Conservation (phyloP, 2,329 filamentous ascomycete species). For the Paradendryphiella salina region DNA sequence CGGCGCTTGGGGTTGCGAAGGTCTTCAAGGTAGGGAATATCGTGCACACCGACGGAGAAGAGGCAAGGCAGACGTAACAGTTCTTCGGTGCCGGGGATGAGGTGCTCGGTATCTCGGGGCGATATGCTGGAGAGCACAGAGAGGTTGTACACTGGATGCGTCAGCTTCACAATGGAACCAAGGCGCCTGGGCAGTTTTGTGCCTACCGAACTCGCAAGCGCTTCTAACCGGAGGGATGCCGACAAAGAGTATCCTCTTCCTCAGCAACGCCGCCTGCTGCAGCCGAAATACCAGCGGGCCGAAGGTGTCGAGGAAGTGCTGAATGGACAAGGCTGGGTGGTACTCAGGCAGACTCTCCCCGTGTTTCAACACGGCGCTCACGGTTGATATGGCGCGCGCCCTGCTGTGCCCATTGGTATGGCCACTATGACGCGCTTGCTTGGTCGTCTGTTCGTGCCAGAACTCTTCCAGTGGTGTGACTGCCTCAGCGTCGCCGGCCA, state of each 20-base stretch:
- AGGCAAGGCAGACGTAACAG: slow-evolving; percentile 72
- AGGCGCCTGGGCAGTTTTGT: background rate
- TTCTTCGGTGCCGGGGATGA: slow-evolving; percentile 65
- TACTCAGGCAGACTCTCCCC: slow-evolving; percentile 72
- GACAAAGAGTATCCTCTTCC: slow-evolving; percentile 86
- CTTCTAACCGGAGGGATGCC: slow-evolving; percentile 82
- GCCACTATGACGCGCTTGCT: background rate
- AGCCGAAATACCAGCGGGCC: slow-evolving; percentile 91
- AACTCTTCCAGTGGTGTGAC: slow-evolving; percentile 72
- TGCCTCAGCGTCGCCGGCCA: slow-evolving; percentile 67
- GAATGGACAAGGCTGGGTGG: slow-evolving; percentile 85
- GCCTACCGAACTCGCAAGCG: slow-evolving; percentile 83
- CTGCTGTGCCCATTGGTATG: slow-evolving; percentile 30
- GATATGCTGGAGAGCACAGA: slow-evolving; percentile 92
- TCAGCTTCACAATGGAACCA: slow-evolving; percentile 4
- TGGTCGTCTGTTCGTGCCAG: slow-evolving; percentile 65
- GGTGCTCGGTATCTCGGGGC: slow-evolving; percentile 67
- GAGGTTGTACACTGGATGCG: slow-evolving; percentile 76
- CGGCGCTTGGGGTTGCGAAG: slow-evolving; percentile 51
- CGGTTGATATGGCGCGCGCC: slow-evolving; percentile 53
- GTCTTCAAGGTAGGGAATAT: slow-evolving; percentile 76
- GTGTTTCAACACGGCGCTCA: slow-evolving; percentile 60
- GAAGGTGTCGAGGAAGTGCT: slow-evolving; percentile 76
- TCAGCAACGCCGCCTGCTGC: slow-evolving; percentile 80
- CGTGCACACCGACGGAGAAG: slow-evolving; percentile 92